Base-by-base conservation (phyloP, 1,284 basidiomycete species). In the Melampsora abietis-canadensis region DNA sequence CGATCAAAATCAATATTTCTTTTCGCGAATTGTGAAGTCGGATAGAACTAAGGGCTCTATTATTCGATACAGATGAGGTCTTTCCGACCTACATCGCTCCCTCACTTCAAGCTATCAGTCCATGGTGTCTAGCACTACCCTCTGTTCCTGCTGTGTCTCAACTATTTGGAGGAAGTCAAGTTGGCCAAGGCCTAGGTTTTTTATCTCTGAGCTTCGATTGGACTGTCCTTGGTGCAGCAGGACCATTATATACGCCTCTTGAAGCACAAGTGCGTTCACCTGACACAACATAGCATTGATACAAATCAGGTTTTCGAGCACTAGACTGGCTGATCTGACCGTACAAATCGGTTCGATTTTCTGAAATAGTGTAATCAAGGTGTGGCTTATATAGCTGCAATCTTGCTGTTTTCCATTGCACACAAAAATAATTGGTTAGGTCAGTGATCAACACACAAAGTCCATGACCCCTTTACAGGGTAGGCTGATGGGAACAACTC, bases 31-130 rank as follows among this genome's bases (percentile, higher is more conserved):
- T 34, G 34, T 46, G 30, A 59, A 27, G 46, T 21, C 3, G 6
- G 21, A 24, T 30, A 15, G 14, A 24, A 27, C 27, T 48, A 12
- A 6, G 34, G 47, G 14, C 21, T 47, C 2, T 24, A 8, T 21
- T 3, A 14, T 21, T 15, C 54, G 30, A 65, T n/a, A 19, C 24
- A 74, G 72, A 74, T 37, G 51, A 74, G 47, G 4, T 74, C 15
- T 67, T 74, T 60, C 72, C 72, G 7, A 66, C 57, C 5, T 74
- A 74, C 27, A 67, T 74, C 4, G 72, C 72, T 17, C 72, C 72
- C 31, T 48, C 64, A 34, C 57, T 74, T 10, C 72, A 74, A 74
- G 72, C 72, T 21, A 27, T 74, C 59, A 74, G 72, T 51, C 72
- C 72, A 34, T 74, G 63, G 63, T 74, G 72, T 34, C 31, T 74